Percentiles rank a stretch among this genome's conserved stretches.
These are phyloP conservation scores for Amanita fuliginea DNA, from an alignment of 768 basidiomycete species.

Conservation along the genomic window DNA sequence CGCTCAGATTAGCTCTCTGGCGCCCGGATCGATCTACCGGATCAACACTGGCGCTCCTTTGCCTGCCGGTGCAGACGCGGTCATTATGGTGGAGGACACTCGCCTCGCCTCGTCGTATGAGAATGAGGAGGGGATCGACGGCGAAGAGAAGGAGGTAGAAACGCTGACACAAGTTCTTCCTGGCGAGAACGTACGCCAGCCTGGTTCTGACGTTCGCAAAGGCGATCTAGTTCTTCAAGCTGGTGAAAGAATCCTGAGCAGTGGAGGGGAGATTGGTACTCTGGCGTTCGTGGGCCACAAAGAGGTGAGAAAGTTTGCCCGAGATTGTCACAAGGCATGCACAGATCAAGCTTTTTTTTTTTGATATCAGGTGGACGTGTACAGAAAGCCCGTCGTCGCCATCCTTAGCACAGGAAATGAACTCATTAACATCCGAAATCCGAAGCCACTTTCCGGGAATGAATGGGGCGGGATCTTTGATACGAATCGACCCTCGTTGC, in stretches of 20 bases:
- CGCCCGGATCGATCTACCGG: conserved; percentile 48
- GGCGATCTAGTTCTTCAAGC: conserved; percentile 59
- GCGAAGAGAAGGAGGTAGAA: conserved; percentile 53
- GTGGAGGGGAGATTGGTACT: conserved; percentile 79
- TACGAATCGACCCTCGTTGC: conserved; percentile 76
- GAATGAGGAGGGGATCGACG: conserved; percentile 24
- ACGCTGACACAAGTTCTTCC: conserved; percentile 48
- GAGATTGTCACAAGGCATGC: background rate
- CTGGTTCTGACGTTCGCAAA: conserved; percentile 61
- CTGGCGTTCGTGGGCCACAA: conserved; percentile 67
- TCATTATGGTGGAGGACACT: conserved; percentile 94
- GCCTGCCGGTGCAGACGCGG: conserved; percentile 62
- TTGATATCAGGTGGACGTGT: conserved; percentile 46
- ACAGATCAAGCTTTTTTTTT: background rate
- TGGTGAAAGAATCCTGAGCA: conserved; percentile 48
- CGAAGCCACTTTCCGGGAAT: conserved; percentile 17
- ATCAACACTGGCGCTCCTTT: conserved; percentile 84
- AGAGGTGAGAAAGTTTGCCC: conserved; percentile 32
- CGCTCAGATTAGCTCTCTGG: conserved; percentile 37
- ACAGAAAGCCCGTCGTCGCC: conserved; percentile 65
- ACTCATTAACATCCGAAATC: conserved; percentile 48
- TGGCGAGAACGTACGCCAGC: conserved; percentile 63
- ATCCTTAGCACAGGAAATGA: conserved; percentile 85
- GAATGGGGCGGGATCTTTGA: conserved; percentile 73
- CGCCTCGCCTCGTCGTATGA: conserved; percentile 46